These are phyloP conservation scores for Leptosphaerulina australis DNA, from an alignment of 2,329 filamentous ascomycete species.

Conservation along the genomic window DNA sequence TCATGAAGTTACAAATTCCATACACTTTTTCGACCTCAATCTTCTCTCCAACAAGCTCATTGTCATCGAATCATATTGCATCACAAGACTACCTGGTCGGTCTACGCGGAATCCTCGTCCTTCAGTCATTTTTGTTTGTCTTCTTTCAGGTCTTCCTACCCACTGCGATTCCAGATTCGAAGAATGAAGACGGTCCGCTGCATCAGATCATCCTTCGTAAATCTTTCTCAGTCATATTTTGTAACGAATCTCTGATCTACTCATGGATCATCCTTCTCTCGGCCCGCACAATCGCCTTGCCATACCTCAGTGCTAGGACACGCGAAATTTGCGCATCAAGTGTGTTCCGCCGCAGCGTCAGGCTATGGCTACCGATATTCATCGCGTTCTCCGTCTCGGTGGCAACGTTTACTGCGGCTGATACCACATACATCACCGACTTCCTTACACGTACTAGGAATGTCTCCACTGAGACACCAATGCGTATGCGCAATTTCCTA, in stretches of 20 bases:
- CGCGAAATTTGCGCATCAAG: constrained; percentile 48
- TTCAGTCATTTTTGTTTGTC: constrained; percentile 53
- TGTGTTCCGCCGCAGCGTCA: constrained; percentile 51
- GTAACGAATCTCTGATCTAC: constrained; percentile 55
- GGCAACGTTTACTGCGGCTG: constrained; percentile 41
- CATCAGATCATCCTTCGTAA: constrained; percentile 54
- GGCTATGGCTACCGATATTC: constrained; percentile 52
- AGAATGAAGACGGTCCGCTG: constrained; percentile 45
- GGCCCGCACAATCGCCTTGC: constrained; percentile 51
- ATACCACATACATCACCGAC: constrained; percentile 44
- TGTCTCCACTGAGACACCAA: constrained; percentile 42
- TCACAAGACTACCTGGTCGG: constrained; percentile 51
- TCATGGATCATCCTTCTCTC: constrained; percentile 56
- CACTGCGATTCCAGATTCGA: constrained; percentile 46
- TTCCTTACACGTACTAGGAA: constrained; percentile 51
- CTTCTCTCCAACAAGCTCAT: constrained; percentile 18
- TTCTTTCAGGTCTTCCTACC: constrained; percentile 56
- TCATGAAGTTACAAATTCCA: constrained; percentile 28
- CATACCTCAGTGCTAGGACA: constrained; percentile 49
- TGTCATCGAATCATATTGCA: constrained; percentile 18
- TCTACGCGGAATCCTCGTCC: constrained; percentile 53
- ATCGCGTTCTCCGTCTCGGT: constrained; percentile 51
- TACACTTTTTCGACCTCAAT: constrained; percentile 22
- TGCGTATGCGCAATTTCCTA: constrained; percentile 47
- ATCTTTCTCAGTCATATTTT: constrained; percentile 53